A percentile compares a stretch with the other conserved stretches of the same genome.
These are phyloP conservation scores for Ceratocystis eucalypticola DNA, from an alignment of 2,329 filamentous ascomycete species.

Conservation along the genomic window DNA sequence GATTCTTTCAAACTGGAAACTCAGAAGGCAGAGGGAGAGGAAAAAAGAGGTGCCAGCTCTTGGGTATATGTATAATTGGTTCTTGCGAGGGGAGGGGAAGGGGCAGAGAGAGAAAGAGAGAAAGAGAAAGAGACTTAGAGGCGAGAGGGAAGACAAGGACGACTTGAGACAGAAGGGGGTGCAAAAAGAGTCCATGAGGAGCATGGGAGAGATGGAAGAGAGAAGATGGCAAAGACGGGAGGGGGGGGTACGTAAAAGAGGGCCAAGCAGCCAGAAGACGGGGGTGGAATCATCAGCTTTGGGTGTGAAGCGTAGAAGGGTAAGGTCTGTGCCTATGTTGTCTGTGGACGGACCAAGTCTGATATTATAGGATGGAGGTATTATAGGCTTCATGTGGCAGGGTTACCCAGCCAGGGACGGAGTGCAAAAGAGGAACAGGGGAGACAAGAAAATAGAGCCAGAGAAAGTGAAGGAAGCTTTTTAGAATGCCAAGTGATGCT, in stretches of 20 bases:
- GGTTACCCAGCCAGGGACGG: neutral
- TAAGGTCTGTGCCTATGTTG: conserved; percentile 2
- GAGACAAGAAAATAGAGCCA: conserved; percentile 4
- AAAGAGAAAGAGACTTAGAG: conserved; percentile 1
- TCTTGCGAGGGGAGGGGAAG: conserved; percentile 20
- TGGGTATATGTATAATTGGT: conserved; percentile 30
- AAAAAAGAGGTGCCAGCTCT: conserved; percentile 41
- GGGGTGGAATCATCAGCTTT: neutral
- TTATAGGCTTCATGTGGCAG: neutral
- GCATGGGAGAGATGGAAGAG: conserved; percentile 30
- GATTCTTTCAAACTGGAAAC: conserved; percentile 26
- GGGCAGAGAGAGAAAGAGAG: neutral
- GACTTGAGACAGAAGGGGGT: conserved; percentile 25
- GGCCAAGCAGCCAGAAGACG: neutral
- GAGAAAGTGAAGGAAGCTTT: conserved; percentile 6
- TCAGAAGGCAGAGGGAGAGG: conserved; percentile 22
- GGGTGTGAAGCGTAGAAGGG: neutral
- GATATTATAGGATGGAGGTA: neutral
- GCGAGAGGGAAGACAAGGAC: conserved; percentile 29
- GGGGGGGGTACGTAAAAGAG: neutral
- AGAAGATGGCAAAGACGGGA: neutral
- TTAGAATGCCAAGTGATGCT: conserved; percentile 1
- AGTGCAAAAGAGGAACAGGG: neutral
- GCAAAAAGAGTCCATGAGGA: conserved; percentile 25
- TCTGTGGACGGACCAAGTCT: conserved; percentile 3